Percentiles rank a stretch among this genome's conserved stretches.
Evolutionary conservation across 148 eudicot genomes (phyloP).

Genomic region (Heliosperma pusillum): DNA sequence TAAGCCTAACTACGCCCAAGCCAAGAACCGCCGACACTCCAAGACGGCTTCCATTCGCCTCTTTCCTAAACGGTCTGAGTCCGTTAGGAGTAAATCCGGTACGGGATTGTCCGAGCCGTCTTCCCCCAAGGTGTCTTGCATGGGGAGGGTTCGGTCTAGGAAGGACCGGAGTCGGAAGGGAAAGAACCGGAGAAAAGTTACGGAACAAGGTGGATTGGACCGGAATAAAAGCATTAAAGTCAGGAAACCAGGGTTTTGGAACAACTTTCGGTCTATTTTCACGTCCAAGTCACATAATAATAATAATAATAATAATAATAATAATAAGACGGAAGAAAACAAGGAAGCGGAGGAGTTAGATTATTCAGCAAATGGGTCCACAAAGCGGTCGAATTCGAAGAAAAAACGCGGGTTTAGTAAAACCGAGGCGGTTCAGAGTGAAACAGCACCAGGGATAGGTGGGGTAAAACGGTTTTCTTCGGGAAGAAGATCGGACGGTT

Average conservation of each 20-base stretch:
- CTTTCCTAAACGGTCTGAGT: slow-evolving; percentile 61
- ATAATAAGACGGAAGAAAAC: neutral
- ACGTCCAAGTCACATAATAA: slow-evolving; percentile 17
- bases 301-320: too few species aligned
- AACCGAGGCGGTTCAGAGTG: slow-evolving; percentile 8
- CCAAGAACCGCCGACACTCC: slow-evolving; percentile 29
- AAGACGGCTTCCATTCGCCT: slow-evolving; percentile 38
- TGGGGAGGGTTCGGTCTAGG: slow-evolving; percentile 74
- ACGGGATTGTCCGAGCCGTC: slow-evolving; percentile 51
- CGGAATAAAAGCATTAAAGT: slow-evolving; percentile 5
- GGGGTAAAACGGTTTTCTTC: slow-evolving; percentile 59
- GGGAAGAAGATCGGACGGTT: slow-evolving; percentile 56
- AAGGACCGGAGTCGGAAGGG: slow-evolving; percentile 38
- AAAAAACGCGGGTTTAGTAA: slow-evolving; percentile 23
- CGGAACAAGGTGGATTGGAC: slow-evolving; percentile 2
- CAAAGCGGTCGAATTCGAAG: slow-evolving; percentile 11
- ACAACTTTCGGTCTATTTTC: slow-evolving; percentile 42
- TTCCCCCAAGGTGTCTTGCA: slow-evolving; percentile 89
- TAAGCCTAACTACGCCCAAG: slow-evolving; percentile 44
- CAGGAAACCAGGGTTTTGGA: slow-evolving; percentile 35
- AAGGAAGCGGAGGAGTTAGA: too few species aligned
- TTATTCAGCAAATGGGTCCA: too few species aligned
- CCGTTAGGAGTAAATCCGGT: slow-evolving; percentile 28
- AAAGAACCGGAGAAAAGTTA: neutral
- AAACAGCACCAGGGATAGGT: slow-evolving; percentile 60